Evolutionary conservation across 345 rosid species (phyloP), one percentile per base, ranked within the genome.

Genomic region (Abelmoschus esculentus): DNA sequence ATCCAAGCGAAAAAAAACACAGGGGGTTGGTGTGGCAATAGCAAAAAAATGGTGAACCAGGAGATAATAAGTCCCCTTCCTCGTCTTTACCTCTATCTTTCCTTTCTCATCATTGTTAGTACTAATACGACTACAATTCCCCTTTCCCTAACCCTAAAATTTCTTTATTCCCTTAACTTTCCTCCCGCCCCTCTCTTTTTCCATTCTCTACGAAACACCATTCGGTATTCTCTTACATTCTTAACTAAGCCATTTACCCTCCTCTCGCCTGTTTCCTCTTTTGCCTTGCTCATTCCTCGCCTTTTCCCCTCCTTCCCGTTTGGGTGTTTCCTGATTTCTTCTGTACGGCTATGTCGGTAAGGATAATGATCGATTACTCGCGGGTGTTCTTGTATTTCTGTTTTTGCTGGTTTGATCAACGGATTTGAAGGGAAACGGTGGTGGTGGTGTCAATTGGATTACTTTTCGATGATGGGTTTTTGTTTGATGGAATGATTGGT

Each of bases 1-100:
- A 66, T 57, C 55, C 57, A 46, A 77, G 9, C 61, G 19, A 40
- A 49, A 71, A 66, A 66, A 54, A 56, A 63, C 31, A 19, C 42
- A 56, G 13, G 29, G 60, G 28, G 61, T 53, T 26, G 90, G 90
- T 76, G 89, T 91, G 86, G 87, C 78, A 88, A 78, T 85, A 88
- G 89, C 84, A 74, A 86, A 87, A 86, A 81, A 67, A 91, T 91
- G 97, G 96, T 79, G 89, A 83, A 79, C 71, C 67, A 80, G 70
- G 72, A 81, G 93, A 82, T 77, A 76, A 82, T 81, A 67, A 83
- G 80, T 73, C 73, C 63, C 73, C 76, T 73, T 72, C 60, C 67
- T 76, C 78, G 66, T 72, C 77, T 54, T 69, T 72, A 75, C 78
- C 67, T 80, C 66, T 79, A 76, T 74, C 81, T 83, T 79, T 75